Percentiles rank a stretch among this genome's conserved stretches.
Evolutionary conservation across 148 eudicot species (phyloP).

Genomic region (Mesembryanthemum crystallinum): DNA sequence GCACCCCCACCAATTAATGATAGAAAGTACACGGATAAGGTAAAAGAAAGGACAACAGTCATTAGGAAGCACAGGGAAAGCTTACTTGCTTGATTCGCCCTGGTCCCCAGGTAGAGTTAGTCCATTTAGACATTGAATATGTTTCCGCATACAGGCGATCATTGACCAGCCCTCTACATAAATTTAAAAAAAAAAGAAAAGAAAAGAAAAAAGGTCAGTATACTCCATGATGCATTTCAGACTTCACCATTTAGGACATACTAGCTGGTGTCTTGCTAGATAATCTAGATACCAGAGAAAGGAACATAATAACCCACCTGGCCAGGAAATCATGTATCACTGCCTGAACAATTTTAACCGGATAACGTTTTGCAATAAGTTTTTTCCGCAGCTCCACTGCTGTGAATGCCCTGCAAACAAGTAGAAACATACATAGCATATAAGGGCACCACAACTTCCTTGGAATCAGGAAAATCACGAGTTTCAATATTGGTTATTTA

Average conservation of each 20-base stretch:
- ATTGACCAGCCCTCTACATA: slow-evolving; percentile 73
- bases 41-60: neutral
- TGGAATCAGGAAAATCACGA: neutral
- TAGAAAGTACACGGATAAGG: neutral
- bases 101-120: slow-evolving; percentile 92
- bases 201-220: neutral
- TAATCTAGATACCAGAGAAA: neutral
- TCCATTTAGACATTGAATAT: slow-evolving; percentile 77
- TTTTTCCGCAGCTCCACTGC: slow-evolving; percentile 74
- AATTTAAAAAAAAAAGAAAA: neutral
- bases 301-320: slow-evolving; percentile 42
- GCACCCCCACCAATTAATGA: neutral
- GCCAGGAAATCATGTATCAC: slow-evolving; percentile 59
- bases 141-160: slow-evolving; percentile 81
- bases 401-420: slow-evolving; percentile 57
- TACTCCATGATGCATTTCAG: neutral
- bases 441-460: neutral
- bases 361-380: slow-evolving; percentile 54
- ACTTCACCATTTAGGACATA: neutral
- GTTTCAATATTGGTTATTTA: neutral
- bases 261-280: neutral
- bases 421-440: neutral
- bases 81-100: slow-evolving; percentile 78
- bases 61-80: neutral
- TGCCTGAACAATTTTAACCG: slow-evolving; percentile 43